These are phyloP conservation scores for Apiospora arundinis DNA, from an alignment of 2,329 filamentous ascomycete genomes.

Conservation along the genomic window DNA sequence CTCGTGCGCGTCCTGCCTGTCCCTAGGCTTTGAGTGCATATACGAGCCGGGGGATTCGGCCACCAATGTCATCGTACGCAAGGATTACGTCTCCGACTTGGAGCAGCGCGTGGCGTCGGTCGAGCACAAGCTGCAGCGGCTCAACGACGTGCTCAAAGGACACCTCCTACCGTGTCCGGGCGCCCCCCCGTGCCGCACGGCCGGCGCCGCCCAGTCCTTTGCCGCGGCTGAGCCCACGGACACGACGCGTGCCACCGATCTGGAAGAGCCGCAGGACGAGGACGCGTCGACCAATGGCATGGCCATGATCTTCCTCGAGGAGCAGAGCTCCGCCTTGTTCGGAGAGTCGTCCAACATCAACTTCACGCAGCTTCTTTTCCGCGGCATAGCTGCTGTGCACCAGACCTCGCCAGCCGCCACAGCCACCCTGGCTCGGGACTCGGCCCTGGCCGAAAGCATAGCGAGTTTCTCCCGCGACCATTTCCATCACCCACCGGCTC, in stretches of 20 bases:
- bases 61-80: conserved; percentile 14
- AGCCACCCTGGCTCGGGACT: background rate
- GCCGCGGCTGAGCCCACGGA: background rate
- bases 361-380: conserved; percentile 19
- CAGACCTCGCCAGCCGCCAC: background rate
- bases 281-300: conserved; percentile 14
- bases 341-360: conserved; percentile 22
- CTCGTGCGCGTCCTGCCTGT: conserved; percentile 12
- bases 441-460: background rate
- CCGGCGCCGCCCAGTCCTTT: background rate
- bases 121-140: conserved; percentile 18
- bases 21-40: conserved; percentile 16
- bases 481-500: background rate
- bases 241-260: conserved; percentile 1
- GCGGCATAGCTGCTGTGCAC: conserved; percentile 18
- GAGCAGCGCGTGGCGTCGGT: conserved; percentile 14
- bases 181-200: background rate
- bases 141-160: conserved; percentile 21
- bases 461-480: conserved; percentile 10
- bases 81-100: conserved; percentile 14
- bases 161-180: conserved; percentile 16
- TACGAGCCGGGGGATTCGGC: conserved; percentile 18
- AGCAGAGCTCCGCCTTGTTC: conserved; percentile 21
- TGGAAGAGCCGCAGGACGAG: conserved; percentile 21
- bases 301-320: conserved; percentile 20